Evolutionary conservation across 2,329 filamentous ascomycete genomes (phyloP).

Genomic region (Penicillium sp.): DNA sequence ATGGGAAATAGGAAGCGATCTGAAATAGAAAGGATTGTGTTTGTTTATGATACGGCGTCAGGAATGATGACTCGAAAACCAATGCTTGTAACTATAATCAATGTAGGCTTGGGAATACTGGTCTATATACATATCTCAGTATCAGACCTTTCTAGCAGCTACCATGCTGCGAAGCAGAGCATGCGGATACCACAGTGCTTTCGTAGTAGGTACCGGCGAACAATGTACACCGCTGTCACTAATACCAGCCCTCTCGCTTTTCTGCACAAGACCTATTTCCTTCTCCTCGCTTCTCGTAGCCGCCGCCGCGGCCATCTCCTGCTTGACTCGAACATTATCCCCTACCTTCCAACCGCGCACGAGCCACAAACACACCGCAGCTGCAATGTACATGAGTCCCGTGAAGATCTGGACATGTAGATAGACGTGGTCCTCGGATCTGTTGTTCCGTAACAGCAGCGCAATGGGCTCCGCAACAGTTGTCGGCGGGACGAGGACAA

Average conservation of each 20-base stretch:
- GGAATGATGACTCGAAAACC: neutral
- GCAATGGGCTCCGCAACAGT: constrained; percentile 61
- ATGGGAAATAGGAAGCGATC: constrained; percentile 23
- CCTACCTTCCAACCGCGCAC: constrained; percentile 47
- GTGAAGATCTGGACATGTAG: constrained; percentile 59
- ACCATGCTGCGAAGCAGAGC: constrained; percentile 38
- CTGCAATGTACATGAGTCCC: constrained; percentile 64
- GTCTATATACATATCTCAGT: neutral
- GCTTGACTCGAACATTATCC: constrained; percentile 29
- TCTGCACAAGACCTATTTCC: neutral
- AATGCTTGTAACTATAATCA: neutral
- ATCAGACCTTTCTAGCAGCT: constrained; percentile 34
- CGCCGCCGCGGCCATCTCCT: constrained; percentile 12
- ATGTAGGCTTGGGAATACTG: neutral
- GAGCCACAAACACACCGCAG: constrained; percentile 54
- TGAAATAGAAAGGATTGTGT: constrained; percentile 5
- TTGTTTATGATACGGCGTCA: neutral
- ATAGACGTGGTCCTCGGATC: constrained; percentile 37
- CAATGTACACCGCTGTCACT: neutral
- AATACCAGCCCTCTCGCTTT: constrained; percentile 20
- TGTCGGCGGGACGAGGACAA: constrained; percentile 60
- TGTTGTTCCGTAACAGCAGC: constrained; percentile 57
- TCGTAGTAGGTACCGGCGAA: neutral
- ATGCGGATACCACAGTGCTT: constrained; percentile 34
- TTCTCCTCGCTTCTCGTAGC: neutral